Percentiles rank a stretch among this genome's conserved stretches.
These are phyloP conservation scores for Wilcoxina mikolae DNA, from an alignment of 495 filamentous ascomycete species.

Conservation along the genomic window DNA sequence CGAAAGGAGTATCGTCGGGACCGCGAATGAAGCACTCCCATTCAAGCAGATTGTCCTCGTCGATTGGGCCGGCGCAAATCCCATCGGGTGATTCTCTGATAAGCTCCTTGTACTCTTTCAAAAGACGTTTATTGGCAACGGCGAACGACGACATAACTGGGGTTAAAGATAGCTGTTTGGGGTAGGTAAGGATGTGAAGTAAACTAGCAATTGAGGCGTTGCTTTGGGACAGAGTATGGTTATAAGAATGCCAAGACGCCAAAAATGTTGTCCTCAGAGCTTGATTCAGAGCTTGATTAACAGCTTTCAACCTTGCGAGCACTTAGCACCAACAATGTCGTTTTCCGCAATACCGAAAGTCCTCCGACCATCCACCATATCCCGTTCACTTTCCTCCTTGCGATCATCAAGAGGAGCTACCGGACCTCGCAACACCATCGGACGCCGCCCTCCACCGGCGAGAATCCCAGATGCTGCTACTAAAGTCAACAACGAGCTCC, in stretches of 20 bases:
- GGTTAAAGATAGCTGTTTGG: no score
- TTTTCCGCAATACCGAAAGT: neutral
- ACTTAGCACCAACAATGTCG: no score
- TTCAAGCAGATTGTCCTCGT: constrained; percentile 86
- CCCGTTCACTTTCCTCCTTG: neutral
- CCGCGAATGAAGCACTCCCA: constrained; percentile 97
- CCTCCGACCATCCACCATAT: neutral
- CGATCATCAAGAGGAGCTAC: neutral
- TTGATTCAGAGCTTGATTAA: no score
- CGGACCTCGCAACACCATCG: neutral
- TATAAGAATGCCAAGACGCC: neutral
- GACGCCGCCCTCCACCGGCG: neutral
- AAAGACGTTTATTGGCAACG: constrained; percentile 79
- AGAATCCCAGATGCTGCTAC: constrained; percentile 6
- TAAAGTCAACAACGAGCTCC: neutral
- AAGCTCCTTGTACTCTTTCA: constrained; percentile 87
- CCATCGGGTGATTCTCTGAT: constrained; percentile 76
- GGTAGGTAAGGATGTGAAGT: no score
- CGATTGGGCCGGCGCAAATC: constrained; percentile 85
- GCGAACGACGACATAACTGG: constrained; percentile 36
- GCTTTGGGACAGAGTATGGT: no score
- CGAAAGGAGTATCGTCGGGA: constrained; percentile 88
- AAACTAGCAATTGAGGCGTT: no score
- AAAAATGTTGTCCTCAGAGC: no score
- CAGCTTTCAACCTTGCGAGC: no score